Evolutionary conservation across 2,329 filamentous ascomycete genomes (phyloP).

Genomic region (Sarocladium kiliense): DNA sequence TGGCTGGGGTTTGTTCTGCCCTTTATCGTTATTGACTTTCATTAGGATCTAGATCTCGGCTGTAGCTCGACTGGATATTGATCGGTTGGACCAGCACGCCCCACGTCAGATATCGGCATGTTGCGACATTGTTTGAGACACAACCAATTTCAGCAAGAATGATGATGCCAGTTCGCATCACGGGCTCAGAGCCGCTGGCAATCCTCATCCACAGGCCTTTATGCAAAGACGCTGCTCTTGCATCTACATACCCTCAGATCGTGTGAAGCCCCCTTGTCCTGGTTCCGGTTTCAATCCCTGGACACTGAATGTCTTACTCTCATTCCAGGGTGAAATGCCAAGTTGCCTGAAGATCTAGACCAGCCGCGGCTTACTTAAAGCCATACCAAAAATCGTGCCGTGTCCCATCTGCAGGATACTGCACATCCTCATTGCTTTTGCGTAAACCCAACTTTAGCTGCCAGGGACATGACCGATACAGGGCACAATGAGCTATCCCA

Average conservation of each 20-base stretch:
- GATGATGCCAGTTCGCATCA: too few relatives aligned
- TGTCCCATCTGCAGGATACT: not conserved
- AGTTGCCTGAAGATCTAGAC: too few relatives aligned
- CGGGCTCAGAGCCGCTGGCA: too few relatives aligned
- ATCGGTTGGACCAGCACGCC: not conserved
- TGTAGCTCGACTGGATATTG: too few relatives aligned
- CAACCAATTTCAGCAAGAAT: not conserved
- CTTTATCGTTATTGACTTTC: not conserved
- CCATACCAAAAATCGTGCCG: not conserved
- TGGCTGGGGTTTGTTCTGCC: not conserved
- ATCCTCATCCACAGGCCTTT: not conserved
- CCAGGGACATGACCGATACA: too few relatives aligned
- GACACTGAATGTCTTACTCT: not conserved
- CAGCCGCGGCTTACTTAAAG: not conserved
- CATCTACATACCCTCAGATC: too few relatives aligned
- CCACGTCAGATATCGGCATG: not conserved
- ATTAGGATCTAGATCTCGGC: too few relatives aligned
- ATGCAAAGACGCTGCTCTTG: not conserved
- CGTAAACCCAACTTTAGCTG: too few relatives aligned
- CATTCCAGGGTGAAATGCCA: too few relatives aligned
- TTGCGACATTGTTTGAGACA: not conserved
- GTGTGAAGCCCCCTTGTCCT: not conserved
- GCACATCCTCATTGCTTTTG: too few relatives aligned
- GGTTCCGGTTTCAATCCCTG: not conserved
- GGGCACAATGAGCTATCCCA: too few relatives aligned